These are phyloP conservation scores for Yamadazyma sp. DNA, from an alignment of 805 yeast species.

Conservation along the genomic window DNA sequence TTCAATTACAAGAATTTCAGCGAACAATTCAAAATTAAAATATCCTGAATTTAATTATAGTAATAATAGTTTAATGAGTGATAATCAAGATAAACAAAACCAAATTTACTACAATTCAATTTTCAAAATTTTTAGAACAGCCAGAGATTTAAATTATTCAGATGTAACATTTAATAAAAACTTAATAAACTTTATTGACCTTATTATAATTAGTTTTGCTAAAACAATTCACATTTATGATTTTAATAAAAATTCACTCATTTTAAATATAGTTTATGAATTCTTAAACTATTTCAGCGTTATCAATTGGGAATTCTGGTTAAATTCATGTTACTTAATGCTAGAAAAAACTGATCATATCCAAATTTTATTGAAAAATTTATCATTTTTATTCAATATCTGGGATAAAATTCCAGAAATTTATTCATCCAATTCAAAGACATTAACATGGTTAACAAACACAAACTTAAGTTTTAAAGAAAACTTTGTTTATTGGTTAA, in stretches of 20 bases:
- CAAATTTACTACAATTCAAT: constrained; percentile 38
- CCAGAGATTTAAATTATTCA: constrained; percentile 33
- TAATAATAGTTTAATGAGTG: neutral
- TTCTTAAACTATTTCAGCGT: constrained; percentile 30
- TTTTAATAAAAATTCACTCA: constrained; percentile 33
- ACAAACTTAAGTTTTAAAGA: constrained; percentile 41
- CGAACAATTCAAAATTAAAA: constrained; percentile 12
- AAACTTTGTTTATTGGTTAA: constrained; percentile 53
- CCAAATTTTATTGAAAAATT: constrained; percentile 57
- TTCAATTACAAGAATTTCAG: constrained; percentile 24
- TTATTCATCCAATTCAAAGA: constrained; percentile 5
- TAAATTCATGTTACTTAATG: constrained; percentile 55
- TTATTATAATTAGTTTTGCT: constrained; percentile 33
- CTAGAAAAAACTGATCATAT: constrained; percentile 56
- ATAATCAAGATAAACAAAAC: constrained; percentile 20
- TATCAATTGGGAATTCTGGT: constrained; percentile 79
- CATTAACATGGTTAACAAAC: constrained; percentile 37
- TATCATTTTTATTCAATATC: constrained; percentile 65
- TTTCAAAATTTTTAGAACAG: constrained; percentile 35
- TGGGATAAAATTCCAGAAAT: constrained; percentile 66
- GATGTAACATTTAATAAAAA: constrained; percentile 3
- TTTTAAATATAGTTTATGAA: constrained; percentile 41
- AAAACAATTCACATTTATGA: constrained; percentile 34
- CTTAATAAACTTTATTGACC: constrained; percentile 24
- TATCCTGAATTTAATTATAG: constrained; percentile 9